Percentiles rank a stretch among this genome's conserved stretches.
Evolutionary conservation across 495 filamentous ascomycete genomes (phyloP).

Genomic region (Rhizodiscina lignyota): DNA sequence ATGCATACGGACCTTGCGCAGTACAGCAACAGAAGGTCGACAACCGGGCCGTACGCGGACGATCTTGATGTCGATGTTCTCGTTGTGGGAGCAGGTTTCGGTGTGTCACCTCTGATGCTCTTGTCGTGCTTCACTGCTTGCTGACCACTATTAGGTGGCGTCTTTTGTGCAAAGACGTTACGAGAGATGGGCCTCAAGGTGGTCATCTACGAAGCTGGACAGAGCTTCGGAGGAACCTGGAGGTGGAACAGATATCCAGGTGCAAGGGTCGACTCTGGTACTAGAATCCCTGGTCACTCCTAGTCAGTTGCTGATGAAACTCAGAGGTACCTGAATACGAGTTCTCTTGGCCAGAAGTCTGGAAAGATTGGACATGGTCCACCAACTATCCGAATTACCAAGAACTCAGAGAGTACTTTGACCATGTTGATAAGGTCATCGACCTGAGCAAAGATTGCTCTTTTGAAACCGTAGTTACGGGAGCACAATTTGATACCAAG

Average conservation of each 20-base stretch:
- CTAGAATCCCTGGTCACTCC: no score
- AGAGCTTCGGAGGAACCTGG: slow-evolving; percentile 14
- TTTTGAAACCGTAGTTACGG: slow-evolving; percentile 31
- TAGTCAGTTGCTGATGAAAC: no score
- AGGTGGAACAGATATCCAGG: slow-evolving; percentile 12
- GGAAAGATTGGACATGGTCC: slow-evolving; percentile 35
- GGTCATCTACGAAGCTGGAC: slow-evolving; percentile 15
- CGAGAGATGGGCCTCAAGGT: slow-evolving; percentile 14
- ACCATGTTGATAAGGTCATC: slow-evolving; percentile 32
- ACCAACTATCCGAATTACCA: slow-evolving; percentile 31
- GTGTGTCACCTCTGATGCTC: slow-evolving; percentile 9
- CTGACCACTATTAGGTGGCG: no score
- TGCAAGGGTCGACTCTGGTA: slow-evolving; percentile 32
- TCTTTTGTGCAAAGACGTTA: no score
- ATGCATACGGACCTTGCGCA: slow-evolving; percentile 8
- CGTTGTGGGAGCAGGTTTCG: slow-evolving; percentile 32
- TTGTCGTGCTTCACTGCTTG: no score
- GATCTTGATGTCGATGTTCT: slow-evolving; percentile 30
- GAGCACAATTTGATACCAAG: slow-evolving; percentile 26
- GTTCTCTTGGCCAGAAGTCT: slow-evolving; percentile 33
- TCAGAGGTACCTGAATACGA: slow-evolving; percentile 33
- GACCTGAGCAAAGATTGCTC: slow-evolving; percentile 32
- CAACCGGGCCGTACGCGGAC: slow-evolving; percentile 23
- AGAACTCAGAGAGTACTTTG: slow-evolving; percentile 38
- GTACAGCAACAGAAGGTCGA: slow-evolving; percentile 17